A percentile compares a stretch with the other conserved stretches of the same genome.
phyloP scores from a whole-genome alignment of 176 grass and related monocot species.

The Carex parvula region DNA sequence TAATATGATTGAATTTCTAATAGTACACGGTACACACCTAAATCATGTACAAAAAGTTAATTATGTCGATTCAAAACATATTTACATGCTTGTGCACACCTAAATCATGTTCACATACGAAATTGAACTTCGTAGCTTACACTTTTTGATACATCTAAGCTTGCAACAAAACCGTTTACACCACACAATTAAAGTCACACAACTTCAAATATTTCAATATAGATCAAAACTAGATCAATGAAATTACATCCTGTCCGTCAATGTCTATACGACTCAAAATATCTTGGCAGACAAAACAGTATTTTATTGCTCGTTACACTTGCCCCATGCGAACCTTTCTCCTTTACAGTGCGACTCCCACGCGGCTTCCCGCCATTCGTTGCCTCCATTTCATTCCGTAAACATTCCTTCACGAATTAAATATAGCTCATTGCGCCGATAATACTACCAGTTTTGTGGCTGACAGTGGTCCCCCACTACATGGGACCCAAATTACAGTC shows the following conservation, averaged over 20 bases:
- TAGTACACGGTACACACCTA: too few relatives aligned
- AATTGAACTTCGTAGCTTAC: too few relatives aligned
- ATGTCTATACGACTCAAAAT: background rate
- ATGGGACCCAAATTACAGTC: background rate
- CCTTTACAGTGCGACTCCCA: constrained; percentile 36
- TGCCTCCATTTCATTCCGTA: background rate
- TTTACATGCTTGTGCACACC: too few relatives aligned
- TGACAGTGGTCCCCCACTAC: background rate
- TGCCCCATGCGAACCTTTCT: constrained; percentile 2
- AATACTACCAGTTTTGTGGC: background rate
- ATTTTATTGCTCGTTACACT: background rate
- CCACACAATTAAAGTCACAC: too few relatives aligned
- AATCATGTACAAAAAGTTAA: too few relatives aligned
- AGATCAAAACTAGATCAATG: background rate
- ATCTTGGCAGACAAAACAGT: background rate
- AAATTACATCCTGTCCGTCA: background rate
- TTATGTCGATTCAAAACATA: too few relatives aligned
- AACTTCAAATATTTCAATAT: background rate
- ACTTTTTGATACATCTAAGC: too few relatives aligned
- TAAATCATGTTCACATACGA: too few relatives aligned
- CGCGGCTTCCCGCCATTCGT: constrained; percentile 31
- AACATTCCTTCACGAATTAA: background rate
- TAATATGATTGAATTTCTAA: too few relatives aligned
- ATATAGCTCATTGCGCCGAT: background rate
- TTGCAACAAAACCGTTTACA: too few relatives aligned